phyloP scores from a whole-genome alignment of 768 basidiomycete species.

The Podaxis pistillaris region DNA sequence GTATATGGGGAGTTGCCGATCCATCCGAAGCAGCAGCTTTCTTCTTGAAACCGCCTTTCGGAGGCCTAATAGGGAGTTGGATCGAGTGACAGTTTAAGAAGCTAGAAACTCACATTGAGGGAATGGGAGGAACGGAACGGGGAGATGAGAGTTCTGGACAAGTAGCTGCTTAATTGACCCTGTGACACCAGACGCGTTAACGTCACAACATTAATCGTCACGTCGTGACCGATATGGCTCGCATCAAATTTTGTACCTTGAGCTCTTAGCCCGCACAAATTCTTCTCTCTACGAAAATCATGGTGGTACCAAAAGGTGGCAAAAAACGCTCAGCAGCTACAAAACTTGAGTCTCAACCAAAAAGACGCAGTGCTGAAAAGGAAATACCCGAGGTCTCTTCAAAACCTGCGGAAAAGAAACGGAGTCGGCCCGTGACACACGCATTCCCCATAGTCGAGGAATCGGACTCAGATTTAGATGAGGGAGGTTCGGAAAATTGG shows the following conservation, averaged over 20 bases:
- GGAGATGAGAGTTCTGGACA: neutral
- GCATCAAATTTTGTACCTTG: slow-evolving; percentile 1
- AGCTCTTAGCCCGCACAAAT: neutral
- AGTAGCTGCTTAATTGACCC: neutral
- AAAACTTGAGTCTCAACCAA: slow-evolving; percentile 46
- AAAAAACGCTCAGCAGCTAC: slow-evolving; percentile 47
- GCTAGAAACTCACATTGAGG: slow-evolving; percentile 12
- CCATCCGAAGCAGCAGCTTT: slow-evolving; percentile 43
- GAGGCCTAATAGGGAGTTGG: slow-evolving; percentile 33
- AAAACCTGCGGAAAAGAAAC: slow-evolving; percentile 44
- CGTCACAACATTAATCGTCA: neutral
- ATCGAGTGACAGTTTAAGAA: neutral
- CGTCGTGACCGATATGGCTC: slow-evolving; percentile 11
- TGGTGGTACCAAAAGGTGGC: slow-evolving; percentile 41
- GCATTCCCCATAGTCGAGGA: slow-evolving; percentile 27
- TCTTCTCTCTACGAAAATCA: slow-evolving; percentile 16
- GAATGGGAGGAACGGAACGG: neutral
- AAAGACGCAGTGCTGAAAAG: slow-evolving; percentile 51
- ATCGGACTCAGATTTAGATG: slow-evolving; percentile 40
- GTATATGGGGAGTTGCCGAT: slow-evolving; percentile 40
- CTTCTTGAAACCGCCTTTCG: slow-evolving; percentile 40
- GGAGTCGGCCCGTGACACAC: slow-evolving; percentile 60
- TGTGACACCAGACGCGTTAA: neutral
- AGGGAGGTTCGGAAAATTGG: slow-evolving; percentile 30
- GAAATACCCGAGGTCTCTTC: slow-evolving; percentile 17